Evolutionary conservation across 257 asterid genomes (phyloP).

Genomic region (Salvia splendens): DNA sequence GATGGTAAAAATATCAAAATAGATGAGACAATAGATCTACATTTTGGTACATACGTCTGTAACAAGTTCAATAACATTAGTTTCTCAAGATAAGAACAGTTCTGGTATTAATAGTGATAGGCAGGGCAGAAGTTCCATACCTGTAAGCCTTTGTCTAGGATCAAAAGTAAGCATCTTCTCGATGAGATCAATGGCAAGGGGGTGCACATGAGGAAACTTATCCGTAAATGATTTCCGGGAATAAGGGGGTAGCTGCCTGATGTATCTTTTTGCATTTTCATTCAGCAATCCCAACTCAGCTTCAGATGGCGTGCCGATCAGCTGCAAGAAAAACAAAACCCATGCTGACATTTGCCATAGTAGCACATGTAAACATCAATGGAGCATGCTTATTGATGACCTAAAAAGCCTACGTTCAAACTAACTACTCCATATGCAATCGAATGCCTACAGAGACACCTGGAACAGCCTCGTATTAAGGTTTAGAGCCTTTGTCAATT

Average conservation of each 20-base stretch:
- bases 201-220: slow-evolving; percentile 87
- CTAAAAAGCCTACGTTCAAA: no score
- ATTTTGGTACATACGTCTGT: background rate
- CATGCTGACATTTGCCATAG: slow-evolving; percentile 16
- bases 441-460: background rate
- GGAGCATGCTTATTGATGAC: background rate
- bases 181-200: slow-evolving; percentile 88
- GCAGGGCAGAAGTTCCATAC: slow-evolving; percentile 39
- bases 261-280: slow-evolving; percentile 89
- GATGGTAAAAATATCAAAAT: slow-evolving; percentile 30
- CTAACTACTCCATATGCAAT: background rate
- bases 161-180: slow-evolving; percentile 97
- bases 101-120: background rate
- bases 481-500: background rate
- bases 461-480: background rate
- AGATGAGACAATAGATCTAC: background rate
- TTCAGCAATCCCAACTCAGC: slow-evolving; percentile 83
- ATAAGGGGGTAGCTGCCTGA: slow-evolving; percentile 78
- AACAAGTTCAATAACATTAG: background rate
- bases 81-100: background rate
- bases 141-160: slow-evolving; percentile 88
- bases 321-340: slow-evolving; percentile 47
- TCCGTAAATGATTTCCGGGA: slow-evolving; percentile 77
- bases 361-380: background rate
- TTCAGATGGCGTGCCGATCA: slow-evolving; percentile 94